Conservation (phyloP, 129 eudicot genomes). For the Gnaphalium uliginosum region DNA sequence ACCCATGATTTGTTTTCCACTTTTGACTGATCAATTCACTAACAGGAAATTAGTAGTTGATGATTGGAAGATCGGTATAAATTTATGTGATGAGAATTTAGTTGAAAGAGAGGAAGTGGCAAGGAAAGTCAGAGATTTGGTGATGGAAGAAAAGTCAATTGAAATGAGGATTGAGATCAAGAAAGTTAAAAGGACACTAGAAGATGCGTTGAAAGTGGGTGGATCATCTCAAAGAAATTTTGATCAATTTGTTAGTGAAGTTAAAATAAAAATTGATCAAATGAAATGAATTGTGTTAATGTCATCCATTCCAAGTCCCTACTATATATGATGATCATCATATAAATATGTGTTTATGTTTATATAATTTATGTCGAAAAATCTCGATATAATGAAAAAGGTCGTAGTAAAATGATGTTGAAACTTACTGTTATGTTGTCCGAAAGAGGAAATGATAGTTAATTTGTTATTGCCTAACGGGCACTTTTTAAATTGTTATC, state of each 20-base stretch:
- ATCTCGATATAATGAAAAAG: background rate
- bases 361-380: background rate
- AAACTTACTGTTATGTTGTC: background rate
- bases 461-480: too few species aligned
- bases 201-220: constrained; percentile 39
- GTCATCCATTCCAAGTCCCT: background rate
- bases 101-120: constrained; percentile 44
- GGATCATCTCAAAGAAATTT: constrained; percentile 50
- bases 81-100: constrained; percentile 45
- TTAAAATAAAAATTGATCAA: background rate
- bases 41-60: constrained; percentile 53
- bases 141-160: constrained; percentile 32
- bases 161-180: constrained; percentile 38
- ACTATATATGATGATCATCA: background rate
- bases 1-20: constrained; percentile 64
- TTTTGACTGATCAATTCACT: constrained; percentile 49
- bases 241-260: constrained; percentile 3
- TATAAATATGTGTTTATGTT: background rate
- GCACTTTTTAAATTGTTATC: too few species aligned
- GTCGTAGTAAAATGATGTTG: background rate
- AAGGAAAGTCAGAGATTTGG: constrained; percentile 43
- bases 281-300: background rate
- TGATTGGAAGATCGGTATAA: constrained; percentile 73
- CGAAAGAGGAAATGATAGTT: too few species aligned
- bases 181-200: constrained; percentile 41